phyloP scores from a whole-genome alignment of 768 basidiomycete genomes.

The Russula sp. region DNA sequence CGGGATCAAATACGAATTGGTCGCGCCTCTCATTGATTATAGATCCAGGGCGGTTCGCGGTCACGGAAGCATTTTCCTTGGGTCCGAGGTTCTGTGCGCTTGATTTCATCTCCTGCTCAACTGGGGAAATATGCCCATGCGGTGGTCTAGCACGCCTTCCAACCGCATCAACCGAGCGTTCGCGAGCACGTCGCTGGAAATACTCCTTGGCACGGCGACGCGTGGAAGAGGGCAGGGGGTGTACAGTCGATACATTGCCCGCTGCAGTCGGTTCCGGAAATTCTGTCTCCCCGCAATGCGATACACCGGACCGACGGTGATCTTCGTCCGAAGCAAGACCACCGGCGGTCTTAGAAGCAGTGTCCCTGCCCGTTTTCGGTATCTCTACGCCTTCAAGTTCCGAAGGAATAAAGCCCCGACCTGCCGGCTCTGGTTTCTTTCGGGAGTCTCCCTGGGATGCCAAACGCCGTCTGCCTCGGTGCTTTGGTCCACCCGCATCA shows the following conservation, averaged over 20 bases:
- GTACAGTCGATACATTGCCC: slow-evolving; percentile 11
- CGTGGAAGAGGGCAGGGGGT: slow-evolving; percentile 20
- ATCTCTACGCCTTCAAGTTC: neutral
- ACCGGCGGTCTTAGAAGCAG: neutral
- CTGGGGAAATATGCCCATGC: neutral
- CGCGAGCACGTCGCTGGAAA: slow-evolving; percentile 27
- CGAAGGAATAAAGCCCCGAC: neutral
- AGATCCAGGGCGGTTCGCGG: neutral
- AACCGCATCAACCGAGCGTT: slow-evolving; percentile 23
- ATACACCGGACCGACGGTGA: neutral
- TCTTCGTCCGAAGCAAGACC: neutral
- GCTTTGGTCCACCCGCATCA: neutral
- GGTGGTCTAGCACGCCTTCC: neutral
- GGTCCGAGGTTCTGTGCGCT: neutral
- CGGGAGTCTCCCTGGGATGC: neutral
- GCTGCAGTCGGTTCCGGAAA: neutral
- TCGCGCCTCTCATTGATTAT: neutral
- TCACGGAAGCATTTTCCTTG: neutral
- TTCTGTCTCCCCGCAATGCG: neutral
- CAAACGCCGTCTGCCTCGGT: neutral
- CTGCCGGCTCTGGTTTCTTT: neutral
- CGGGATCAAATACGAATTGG: slow-evolving; percentile 24
- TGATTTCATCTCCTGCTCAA: neutral
- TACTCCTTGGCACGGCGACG: slow-evolving; percentile 28
- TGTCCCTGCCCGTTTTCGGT: slow-evolving; percentile 9